Evolutionary conservation across 2,329 filamentous ascomycete species (phyloP).

Genomic region (Pyrenochaeta sp.): DNA sequence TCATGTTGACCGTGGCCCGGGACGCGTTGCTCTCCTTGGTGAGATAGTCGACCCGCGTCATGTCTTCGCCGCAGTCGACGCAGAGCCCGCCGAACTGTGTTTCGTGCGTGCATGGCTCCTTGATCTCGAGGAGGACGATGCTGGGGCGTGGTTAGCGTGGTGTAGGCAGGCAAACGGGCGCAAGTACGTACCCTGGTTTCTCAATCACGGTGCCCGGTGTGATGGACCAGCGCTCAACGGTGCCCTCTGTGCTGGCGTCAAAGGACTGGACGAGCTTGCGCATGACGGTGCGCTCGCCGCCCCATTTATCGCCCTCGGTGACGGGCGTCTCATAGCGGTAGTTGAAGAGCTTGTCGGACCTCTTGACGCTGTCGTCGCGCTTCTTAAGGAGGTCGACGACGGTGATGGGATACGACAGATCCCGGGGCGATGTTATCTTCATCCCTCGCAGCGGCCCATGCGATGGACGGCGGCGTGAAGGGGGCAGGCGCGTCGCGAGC

Average conservation of each 20-base stretch:
- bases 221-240: conserved; percentile 78
- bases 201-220: conserved; percentile 68
- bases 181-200: conserved; percentile 47
- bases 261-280: conserved; percentile 79
- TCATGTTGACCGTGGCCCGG: conserved; percentile 92
- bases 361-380: conserved; percentile 76
- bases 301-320: conserved; percentile 72
- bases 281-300: conserved; percentile 73
- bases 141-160: conserved; percentile 46
- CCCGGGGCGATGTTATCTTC: conserved; percentile 57
- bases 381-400: conserved; percentile 83
- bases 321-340: conserved; percentile 84
- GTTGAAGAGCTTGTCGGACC: conserved; percentile 79
- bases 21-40: conserved; percentile 79
- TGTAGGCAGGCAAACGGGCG: not conserved
- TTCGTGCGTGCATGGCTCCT: conserved; percentile 90
- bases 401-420: conserved; percentile 89
- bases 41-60: conserved; percentile 88
- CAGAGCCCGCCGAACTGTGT: conserved; percentile 92
- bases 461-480: conserved; percentile 24
- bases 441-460: conserved; percentile 50
- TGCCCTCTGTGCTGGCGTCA: conserved; percentile 84
- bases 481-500: conserved; percentile 35
- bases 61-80: conserved; percentile 91
- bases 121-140: conserved; percentile 72